These are phyloP conservation scores for Pontederia crassipes DNA, from an alignment of 176 grass and related monocot species.

Conservation along the genomic window DNA sequence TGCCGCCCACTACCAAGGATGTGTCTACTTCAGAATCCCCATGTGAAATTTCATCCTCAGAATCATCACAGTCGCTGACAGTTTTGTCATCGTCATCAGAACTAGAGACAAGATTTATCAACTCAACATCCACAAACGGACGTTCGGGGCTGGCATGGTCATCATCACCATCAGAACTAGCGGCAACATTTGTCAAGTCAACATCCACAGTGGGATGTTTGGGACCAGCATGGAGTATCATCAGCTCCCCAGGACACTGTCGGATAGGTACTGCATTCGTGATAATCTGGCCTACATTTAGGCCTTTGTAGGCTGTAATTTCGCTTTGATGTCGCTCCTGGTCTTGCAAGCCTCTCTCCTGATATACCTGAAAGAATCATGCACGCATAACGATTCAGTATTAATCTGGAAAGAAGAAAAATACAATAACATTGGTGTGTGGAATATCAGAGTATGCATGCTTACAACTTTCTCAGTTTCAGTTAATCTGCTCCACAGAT, in stretches of 20 bases:
- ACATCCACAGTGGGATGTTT: constrained; percentile 36
- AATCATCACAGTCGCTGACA: constrained; percentile 4
- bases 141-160: constrained; percentile 30
- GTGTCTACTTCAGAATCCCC: constrained; percentile 43
- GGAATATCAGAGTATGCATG: background rate
- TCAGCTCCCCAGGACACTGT: constrained; percentile 44
- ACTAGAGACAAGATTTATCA: constrained; percentile 17
- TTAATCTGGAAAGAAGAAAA: background rate
- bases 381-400: background rate
- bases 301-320: constrained; percentile 50
- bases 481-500: constrained; percentile 58
- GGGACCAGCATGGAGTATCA: constrained; percentile 36
- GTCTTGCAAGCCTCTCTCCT: constrained; percentile 66
- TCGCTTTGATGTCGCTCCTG: constrained; percentile 73
- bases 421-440: constrained; percentile 6
- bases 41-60: constrained; percentile 28
- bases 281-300: constrained; percentile 37
- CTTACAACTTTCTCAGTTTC: constrained; percentile 90
- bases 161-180: background rate
- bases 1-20: constrained; percentile 26
- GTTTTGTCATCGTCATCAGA: constrained; percentile 13
- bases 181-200: constrained; percentile 30
- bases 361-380: constrained; percentile 55
- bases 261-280: constrained; percentile 45
- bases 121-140: constrained; percentile 27